Conservation (phyloP, 2,329 filamentous ascomycete species). For the Ceratocystis huliohia region DNA sequence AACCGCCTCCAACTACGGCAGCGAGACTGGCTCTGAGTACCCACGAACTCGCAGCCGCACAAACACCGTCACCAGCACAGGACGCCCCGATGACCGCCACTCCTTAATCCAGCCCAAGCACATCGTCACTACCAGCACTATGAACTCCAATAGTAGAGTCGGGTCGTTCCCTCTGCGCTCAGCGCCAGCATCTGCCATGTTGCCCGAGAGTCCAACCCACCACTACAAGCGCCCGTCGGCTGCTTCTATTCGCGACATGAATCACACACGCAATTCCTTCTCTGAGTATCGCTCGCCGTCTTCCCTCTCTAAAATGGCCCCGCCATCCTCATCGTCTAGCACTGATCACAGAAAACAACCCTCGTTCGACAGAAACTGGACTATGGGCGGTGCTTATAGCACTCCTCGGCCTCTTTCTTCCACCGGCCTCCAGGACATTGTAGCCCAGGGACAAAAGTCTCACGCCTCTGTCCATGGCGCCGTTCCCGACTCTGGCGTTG, state of each 20-base stretch:
- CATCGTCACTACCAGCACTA: constrained; percentile 35
- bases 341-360: constrained; percentile 48
- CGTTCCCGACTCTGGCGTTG: constrained; percentile 39
- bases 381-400: constrained; percentile 40
- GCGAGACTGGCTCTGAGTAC: constrained; percentile 44
- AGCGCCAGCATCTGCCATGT: constrained; percentile 21
- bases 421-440: constrained; percentile 36
- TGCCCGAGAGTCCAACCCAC: constrained; percentile 36
- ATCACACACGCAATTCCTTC: constrained; percentile 51
- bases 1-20: constrained; percentile 42
- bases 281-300: constrained; percentile 46
- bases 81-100: constrained; percentile 34
- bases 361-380: constrained; percentile 60
- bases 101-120: constrained; percentile 37
- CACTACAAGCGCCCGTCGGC: constrained; percentile 53
- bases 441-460: constrained; percentile 21
- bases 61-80: constrained; percentile 42
- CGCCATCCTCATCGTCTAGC: constrained; percentile 26
- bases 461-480: constrained; percentile 25
- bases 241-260: constrained; percentile 66
- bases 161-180: constrained; percentile 24
- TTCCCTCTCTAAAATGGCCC: constrained; percentile 62
- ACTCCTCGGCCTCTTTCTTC: constrained; percentile 38
- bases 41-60: constrained; percentile 41
- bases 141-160: constrained; percentile 38